Evolutionary conservation across 331 rosid species (phyloP), one percentile per base, ranked within the genome.

Genomic region (Acacia pycnantha): DNA sequence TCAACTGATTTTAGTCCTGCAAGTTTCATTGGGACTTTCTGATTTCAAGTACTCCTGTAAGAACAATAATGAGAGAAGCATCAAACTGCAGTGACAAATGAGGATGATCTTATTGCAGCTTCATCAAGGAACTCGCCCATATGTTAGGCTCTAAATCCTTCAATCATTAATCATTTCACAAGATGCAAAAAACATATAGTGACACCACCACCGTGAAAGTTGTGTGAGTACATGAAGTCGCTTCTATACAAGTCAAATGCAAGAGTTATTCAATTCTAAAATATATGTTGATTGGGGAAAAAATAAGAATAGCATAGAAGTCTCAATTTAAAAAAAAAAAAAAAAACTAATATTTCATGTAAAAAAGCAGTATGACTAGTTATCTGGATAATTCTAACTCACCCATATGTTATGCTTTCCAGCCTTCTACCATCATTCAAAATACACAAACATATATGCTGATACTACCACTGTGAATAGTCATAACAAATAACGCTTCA

Each of bases 1-100:
- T 91, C 95, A 27, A 89, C 48, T 53, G 91, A 89, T 85, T 89
- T 89, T 69, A 91, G 82, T 2, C 95, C 95, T 1, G 92, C 95
- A 19, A 91, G 90, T 79, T 91, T 91, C 95, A 91, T 91, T 43
- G 79, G 67, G 47, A 26, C 12, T 14, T 56, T n/a, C 40, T 44
- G 64, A 7, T 64, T 44, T 47, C 59, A 16, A 70, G 37, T 43
- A 68, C 51, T 37, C 51, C 73, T 68, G 31, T 40, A 68, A 68
- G 73, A 40, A 68, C 19, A 14, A 40, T 37, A 35, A 68, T 37
- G 50, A 68, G 19, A 68, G 27, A 68, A 21, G 31, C 8, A 67
- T 67, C 8, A 37, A 35, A 67, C 44, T 3, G 11, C 12, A 67
- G 73, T 37, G 29, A 37, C 48, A 19, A 64, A 31, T 65, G 44